Conservation (phyloP, 345 rosid species). For the Trapa bicornis region DNA sequence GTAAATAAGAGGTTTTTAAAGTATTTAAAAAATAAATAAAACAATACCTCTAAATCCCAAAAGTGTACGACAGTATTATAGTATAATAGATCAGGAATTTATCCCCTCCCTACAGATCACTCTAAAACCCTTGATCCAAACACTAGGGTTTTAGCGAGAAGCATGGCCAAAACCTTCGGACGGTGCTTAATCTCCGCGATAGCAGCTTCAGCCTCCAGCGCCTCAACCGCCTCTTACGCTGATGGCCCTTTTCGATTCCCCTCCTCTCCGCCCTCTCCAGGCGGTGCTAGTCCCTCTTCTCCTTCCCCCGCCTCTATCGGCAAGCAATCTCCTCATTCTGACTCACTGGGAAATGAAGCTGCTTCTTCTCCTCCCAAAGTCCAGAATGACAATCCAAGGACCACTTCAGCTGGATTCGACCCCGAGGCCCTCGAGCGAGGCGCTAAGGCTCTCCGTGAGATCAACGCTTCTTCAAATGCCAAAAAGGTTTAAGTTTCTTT, state of each 20-base stretch:
- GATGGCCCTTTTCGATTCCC: background rate
- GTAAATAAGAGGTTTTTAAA: no score
- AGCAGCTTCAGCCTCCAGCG: background rate
- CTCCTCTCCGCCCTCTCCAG: background rate
- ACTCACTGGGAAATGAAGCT: slow-evolving; percentile 2
- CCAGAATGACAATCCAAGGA: slow-evolving; percentile 66
- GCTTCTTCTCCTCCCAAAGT: slow-evolving; percentile 22
- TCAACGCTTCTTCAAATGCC: no score
- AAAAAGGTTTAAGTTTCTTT: slow-evolving; percentile 19
- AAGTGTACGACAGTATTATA: no score
- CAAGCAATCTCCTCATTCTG: slow-evolving; percentile 15
- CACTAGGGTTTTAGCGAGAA: background rate
- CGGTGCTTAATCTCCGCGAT: background rate
- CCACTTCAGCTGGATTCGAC: slow-evolving; percentile 75
- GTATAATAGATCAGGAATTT: no score
- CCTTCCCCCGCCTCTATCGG: background rate
- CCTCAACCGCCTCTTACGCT: background rate
- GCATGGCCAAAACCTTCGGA: background rate
- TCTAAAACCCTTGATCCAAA: no score
- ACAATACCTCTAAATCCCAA: no score
- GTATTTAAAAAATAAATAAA: no score
- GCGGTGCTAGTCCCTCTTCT: slow-evolving; percentile 13
- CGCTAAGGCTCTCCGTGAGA: no score
- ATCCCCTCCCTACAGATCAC: no score
- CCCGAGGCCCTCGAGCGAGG: slow-evolving; percentile 25